A percentile compares a stretch with the other conserved stretches of the same genome.
phyloP scores from a whole-genome alignment of 306 rosid species.

The Medicago ruthenica region DNA sequence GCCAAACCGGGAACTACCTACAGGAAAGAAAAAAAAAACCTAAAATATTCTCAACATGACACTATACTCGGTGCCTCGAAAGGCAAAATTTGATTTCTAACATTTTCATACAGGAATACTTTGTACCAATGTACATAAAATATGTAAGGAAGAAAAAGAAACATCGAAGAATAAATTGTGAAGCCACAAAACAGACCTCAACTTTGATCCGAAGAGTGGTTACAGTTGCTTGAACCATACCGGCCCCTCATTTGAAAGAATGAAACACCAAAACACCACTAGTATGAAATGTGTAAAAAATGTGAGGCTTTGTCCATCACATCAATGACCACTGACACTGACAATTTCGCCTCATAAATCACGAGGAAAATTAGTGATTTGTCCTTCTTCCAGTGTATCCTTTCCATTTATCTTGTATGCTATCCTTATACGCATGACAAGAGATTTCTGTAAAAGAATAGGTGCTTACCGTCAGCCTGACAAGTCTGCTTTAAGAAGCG shows the following conservation, averaged over 20 bases:
- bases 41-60: constrained; percentile 52
- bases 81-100: constrained; percentile 66
- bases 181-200: constrained; percentile 52
- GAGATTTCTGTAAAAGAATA: constrained; percentile 76
- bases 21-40: constrained; percentile 47
- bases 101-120: constrained; percentile 58
- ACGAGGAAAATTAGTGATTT: constrained; percentile 81
- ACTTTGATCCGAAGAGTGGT: constrained; percentile 50
- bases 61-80: constrained; percentile 54
- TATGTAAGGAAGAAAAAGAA: constrained; percentile 13
- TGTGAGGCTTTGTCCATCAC: constrained; percentile 43
- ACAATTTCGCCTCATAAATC: constrained; percentile 64
- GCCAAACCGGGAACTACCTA: constrained; percentile 46
- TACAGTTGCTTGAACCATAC: constrained; percentile 52
- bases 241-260: constrained; percentile 47
- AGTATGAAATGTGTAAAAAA: constrained; percentile 35
- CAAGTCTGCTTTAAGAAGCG: constrained; percentile 33
- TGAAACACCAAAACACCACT: constrained; percentile 46
- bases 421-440: constrained; percentile 90
- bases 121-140: constrained; percentile 74
- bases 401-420: constrained; percentile 87
- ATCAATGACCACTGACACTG: constrained; percentile 43
- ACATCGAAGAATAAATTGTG: constrained; percentile 30
- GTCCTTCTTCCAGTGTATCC: constrained; percentile 95
- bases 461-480: constrained; percentile 35